These are phyloP conservation scores for Populus deltoides DNA, from an alignment of 345 rosid genomes.

Conservation along the genomic window DNA sequence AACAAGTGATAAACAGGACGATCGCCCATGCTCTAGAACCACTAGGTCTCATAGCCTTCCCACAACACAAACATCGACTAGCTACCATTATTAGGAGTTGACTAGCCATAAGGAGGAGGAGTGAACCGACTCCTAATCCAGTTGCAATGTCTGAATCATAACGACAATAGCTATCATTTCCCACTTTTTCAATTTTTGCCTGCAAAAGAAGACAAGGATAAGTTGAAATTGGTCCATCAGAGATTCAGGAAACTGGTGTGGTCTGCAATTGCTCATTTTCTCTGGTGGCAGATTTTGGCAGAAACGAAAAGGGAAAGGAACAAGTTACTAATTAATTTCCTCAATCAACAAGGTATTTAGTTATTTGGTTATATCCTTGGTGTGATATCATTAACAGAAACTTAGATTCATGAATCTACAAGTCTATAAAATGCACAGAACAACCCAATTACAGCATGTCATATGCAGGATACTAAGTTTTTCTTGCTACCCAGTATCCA, in stretches of 20 bases:
- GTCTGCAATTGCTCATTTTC: not conserved
- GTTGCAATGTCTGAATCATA: slow-evolving; percentile 85
- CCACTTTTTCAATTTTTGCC: slow-evolving; percentile 3
- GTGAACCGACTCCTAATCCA: slow-evolving; percentile 67
- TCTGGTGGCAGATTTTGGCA: not conserved
- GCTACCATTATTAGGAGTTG: slow-evolving; percentile 65
- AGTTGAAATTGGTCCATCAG: not conserved
- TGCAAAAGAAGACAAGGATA: slow-evolving; percentile 14
- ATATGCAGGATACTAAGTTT: not conserved
- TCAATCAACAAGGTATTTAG: not conserved
- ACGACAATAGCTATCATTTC: slow-evolving; percentile 43
- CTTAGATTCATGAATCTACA: not conserved
- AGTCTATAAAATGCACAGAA: not conserved
- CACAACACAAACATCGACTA: slow-evolving; percentile 79
- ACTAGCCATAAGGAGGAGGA: slow-evolving; percentile 56
- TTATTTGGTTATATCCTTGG: not conserved
- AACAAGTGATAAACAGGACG: slow-evolving; percentile 67
- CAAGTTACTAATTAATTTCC: not conserved
- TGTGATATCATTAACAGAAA: not conserved
- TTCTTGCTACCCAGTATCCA: too few species aligned
- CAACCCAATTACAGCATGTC: not conserved
- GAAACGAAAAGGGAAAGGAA: not conserved
- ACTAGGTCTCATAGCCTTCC: slow-evolving; percentile 72
- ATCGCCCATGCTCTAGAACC: slow-evolving; percentile 75
- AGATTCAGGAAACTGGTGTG: not conserved